Evolutionary conservation across 2,329 filamentous ascomycete species (phyloP), one percentile per base, ranked within the genome.

Genomic region (Penicillium vulpinum): DNA sequence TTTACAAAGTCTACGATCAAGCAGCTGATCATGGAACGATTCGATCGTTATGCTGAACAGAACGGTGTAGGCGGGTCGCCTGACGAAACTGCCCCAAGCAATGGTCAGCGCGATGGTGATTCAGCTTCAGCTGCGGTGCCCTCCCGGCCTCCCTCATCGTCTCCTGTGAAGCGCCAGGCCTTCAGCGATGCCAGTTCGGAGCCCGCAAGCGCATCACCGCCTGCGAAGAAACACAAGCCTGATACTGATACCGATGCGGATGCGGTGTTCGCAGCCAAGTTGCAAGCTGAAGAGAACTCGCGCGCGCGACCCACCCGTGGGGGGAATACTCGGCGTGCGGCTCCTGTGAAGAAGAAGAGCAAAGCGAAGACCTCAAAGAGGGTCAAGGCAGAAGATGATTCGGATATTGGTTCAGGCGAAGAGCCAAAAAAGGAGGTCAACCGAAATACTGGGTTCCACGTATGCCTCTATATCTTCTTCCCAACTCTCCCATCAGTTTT

Each of bases 221-320:
- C 78, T 5, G 72, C 77, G 62, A 90, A 91, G 77, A 88, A 88
- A 74, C 78, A 76, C 64, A 83, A 81, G 66, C 75, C 80, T 56
- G 87, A 87, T 70, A 83, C 84, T 41, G 82, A 85, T 28, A 78
- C 84, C 63, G 91, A 96, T 62, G 88, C 90, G 31, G 94, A 99
- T 75, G 94, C 93, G 33, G 86, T 89, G 43, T 85, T 93, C 60
- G 94, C 94, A 1, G 92, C 92, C 16, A 86, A 89, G 73, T 81
- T 99, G 35, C 94, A 99, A 75, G 93, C 92, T 0, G 90, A 97
- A 74, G 91, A 97, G 77, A 96, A 97, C 74, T 82, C 85, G 63
- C 81, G 85, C 41, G 86, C 85, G 47, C 83, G 91, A 52, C 84
- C 90, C 18, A 97, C 92, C 3, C 84, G 93, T 43, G 90, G 91